phyloP scores from a whole-genome alignment of 768 basidiomycete species.

The Lentinus tigrinus region DNA sequence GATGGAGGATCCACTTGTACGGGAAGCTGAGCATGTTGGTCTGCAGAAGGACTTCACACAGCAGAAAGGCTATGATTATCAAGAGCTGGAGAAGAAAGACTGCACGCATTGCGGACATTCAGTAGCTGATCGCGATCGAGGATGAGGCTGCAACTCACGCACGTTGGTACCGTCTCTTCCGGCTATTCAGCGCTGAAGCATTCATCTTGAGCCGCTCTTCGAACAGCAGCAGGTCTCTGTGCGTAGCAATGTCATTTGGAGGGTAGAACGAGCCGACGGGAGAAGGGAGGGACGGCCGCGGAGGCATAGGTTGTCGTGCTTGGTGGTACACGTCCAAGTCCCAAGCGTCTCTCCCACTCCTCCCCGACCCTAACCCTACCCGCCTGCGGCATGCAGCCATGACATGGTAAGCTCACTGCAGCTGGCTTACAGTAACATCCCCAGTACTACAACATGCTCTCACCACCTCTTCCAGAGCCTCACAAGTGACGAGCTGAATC shows the following conservation, averaged over 20 bases:
- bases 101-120: conserved; percentile 30
- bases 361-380: too few species aligned
- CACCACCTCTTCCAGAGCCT: too few species aligned
- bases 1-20: conserved; percentile 51
- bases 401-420: too few species aligned
- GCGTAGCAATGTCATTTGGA: conserved; percentile 74
- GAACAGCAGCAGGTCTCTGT: conserved; percentile 85
- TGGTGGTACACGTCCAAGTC: background rate
- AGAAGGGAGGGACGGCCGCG: conserved; percentile 4
- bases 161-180: conserved; percentile 86
- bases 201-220: conserved; percentile 97
- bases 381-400: too few species aligned
- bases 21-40: conserved; percentile 66
- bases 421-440: too few species aligned
- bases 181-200: conserved; percentile 72
- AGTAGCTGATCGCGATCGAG: background rate
- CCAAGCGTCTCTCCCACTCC: background rate
- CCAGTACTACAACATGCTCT: too few species aligned
- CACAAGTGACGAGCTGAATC: too few species aligned
- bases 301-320: conserved; percentile 10
- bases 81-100: conserved; percentile 77
- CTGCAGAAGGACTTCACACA: conserved; percentile 72
- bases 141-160: conserved; percentile 28
- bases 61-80: conserved; percentile 65
- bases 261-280: conserved; percentile 49